Evolutionary conservation across 192 early-diverging fungal genomes (phyloP).

Genomic region (Coemansia aciculifera): DNA sequence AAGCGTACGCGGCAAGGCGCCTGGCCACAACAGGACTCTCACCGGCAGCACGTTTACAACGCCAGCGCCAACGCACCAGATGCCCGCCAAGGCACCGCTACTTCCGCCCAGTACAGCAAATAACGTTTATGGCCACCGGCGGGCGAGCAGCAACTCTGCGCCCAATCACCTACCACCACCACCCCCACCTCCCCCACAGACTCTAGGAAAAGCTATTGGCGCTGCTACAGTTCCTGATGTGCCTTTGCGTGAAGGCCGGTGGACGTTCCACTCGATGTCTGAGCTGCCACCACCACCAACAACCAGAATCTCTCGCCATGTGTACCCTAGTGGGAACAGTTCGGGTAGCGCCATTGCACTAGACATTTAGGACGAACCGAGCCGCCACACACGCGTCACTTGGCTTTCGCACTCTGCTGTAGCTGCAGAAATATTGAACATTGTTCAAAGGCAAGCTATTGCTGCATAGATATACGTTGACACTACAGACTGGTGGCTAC

Average conservation of each 20-base stretch:
- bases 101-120: conserved; percentile 11
- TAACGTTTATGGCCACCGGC: conserved; percentile 12
- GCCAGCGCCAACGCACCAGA: conserved; percentile 11
- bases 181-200: conserved; percentile 11
- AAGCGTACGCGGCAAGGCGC: conserved; percentile 19
- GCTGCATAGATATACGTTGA: not conserved
- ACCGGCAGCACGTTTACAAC: conserved; percentile 14
- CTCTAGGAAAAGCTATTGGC: not conserved
- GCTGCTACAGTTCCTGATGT: conserved; percentile 6
- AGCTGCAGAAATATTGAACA: not conserved
- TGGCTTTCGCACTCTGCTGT: not conserved
- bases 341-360: conserved; percentile 37
- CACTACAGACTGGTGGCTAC: not conserved
- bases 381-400: not conserved
- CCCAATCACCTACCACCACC: conserved; percentile 41
- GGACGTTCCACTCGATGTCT: conserved; percentile 44
- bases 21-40: conserved; percentile 18
- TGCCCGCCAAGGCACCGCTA: conserved; percentile 24
- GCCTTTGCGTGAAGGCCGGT: conserved; percentile 48
- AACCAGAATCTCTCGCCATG: conserved; percentile 18
- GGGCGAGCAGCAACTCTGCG: conserved; percentile 26
- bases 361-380: conserved; percentile 12
- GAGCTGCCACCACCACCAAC: conserved; percentile 37
- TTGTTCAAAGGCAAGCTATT: not conserved
- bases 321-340: conserved; percentile 43